Evolutionary conservation across 305 asterid genomes (phyloP).

Genomic region (Galium porrigens): DNA sequence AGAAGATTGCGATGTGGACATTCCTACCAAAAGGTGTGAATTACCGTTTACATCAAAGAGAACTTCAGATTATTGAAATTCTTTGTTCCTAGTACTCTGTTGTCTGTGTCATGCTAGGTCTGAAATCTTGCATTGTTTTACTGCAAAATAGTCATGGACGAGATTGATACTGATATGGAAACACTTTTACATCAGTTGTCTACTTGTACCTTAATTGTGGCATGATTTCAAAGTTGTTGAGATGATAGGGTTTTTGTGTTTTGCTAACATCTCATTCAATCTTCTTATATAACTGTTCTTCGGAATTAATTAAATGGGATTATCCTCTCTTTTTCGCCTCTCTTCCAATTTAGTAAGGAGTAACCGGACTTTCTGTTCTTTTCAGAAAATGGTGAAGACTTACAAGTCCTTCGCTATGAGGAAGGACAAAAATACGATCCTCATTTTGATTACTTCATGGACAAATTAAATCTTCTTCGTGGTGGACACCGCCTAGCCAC

Average conservation of each 20-base stretch:
- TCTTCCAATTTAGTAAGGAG: background rate
- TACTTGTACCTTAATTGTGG: background rate
- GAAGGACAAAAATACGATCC: slow-evolving; percentile 90
- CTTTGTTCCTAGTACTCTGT: background rate
- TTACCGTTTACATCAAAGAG: background rate
- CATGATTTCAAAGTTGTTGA: background rate
- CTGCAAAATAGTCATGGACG: background rate
- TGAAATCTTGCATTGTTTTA: background rate
- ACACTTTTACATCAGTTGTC: background rate
- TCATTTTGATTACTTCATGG: slow-evolving; percentile 68
- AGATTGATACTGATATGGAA: background rate
- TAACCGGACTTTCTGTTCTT: slow-evolving; percentile 16
- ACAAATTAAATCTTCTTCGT: slow-evolving; percentile 63
- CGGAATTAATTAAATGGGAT: background rate
- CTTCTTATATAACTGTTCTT: background rate
- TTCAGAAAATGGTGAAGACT: slow-evolving; percentile 84
- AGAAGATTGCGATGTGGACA: slow-evolving; percentile 85
- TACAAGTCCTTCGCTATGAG: slow-evolving; percentile 79
- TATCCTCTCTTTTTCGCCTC: background rate
- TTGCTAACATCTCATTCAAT: background rate
- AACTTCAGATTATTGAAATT: background rate
- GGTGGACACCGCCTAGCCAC: slow-evolving; percentile 96
- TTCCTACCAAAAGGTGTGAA: slow-evolving; percentile 72
- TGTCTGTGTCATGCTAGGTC: background rate
- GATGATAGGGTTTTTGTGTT: background rate